phyloP scores from a whole-genome alignment of 345 rosid genomes.

The Nephelium lappaceum region DNA sequence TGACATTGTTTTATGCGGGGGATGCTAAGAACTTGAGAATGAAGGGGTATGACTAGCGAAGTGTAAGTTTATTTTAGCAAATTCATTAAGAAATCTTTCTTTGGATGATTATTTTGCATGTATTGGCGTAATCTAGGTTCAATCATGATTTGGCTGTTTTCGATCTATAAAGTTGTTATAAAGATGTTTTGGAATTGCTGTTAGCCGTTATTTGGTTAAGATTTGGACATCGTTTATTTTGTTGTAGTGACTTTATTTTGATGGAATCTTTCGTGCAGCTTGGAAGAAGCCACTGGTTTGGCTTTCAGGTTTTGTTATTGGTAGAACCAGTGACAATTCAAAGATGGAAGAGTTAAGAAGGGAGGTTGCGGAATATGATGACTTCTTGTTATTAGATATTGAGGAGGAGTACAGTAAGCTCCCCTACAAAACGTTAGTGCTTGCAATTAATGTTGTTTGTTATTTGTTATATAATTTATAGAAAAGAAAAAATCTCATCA shows the following conservation, averaged over 20 bases:
- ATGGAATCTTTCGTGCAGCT: slow-evolving; percentile 39
- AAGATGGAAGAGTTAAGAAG: slow-evolving; percentile 68
- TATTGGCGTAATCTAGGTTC: background rate
- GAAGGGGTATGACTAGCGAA: background rate
- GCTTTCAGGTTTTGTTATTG: slow-evolving; percentile 82
- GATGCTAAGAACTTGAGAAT: background rate
- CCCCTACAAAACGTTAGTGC: slow-evolving; percentile 95
- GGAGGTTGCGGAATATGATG: slow-evolving; percentile 80
- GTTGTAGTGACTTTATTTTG: background rate
- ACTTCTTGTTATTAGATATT: slow-evolving; percentile 79
- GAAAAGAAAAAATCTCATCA: slow-evolving; percentile 2
- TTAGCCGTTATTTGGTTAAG: background rate
- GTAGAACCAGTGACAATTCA: slow-evolving; percentile 55
- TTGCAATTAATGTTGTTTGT: slow-evolving; percentile 3
- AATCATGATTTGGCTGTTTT: background rate
- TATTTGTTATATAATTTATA: background rate
- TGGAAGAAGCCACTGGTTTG: slow-evolving; percentile 90
- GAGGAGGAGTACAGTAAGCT: slow-evolving; percentile 99
- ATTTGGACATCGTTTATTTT: slow-evolving; percentile 4
- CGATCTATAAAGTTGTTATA: background rate
- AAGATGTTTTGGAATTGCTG: background rate
- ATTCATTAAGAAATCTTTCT: background rate
- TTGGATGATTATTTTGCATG: background rate
- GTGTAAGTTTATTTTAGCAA: background rate
- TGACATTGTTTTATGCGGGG: background rate